Percentiles rank a stretch among this genome's conserved stretches.
Evolutionary conservation across 306 rosid species (phyloP).

Genomic region (Cucurbita argyrosperma): DNA sequence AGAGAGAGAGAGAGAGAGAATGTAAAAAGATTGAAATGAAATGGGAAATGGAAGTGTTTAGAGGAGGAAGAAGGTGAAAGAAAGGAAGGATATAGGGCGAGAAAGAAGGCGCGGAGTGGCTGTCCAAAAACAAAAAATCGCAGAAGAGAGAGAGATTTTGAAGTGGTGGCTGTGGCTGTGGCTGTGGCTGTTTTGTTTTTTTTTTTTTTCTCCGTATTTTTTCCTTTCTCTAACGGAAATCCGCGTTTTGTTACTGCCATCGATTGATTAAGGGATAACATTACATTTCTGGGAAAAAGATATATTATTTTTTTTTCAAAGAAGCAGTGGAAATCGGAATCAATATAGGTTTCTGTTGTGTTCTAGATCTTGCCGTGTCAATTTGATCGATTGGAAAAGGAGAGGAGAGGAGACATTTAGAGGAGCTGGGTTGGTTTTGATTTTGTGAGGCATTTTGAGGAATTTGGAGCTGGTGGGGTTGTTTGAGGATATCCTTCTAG

Average conservation of each 20-base stretch:
- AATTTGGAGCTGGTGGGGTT: slow-evolving; percentile 11
- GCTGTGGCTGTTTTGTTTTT: background rate
- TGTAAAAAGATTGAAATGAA: background rate
- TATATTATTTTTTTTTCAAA: background rate
- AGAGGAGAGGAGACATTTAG: slow-evolving; percentile 16
- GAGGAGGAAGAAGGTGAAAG: background rate
- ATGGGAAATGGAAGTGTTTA: background rate
- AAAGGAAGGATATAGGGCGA: slow-evolving; percentile 19
- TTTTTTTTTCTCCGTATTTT: background rate
- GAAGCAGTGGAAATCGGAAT: slow-evolving; percentile 10
- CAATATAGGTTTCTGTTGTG: background rate
- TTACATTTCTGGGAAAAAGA: background rate
- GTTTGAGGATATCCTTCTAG: slow-evolving; percentile 27
- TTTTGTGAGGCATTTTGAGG: slow-evolving; percentile 4
- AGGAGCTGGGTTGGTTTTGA: slow-evolving; percentile 20
- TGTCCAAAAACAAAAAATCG: slow-evolving; percentile 22
- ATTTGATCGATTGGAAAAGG: slow-evolving; percentile 19
- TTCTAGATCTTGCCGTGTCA: slow-evolving; percentile 34
- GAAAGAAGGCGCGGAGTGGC: slow-evolving; percentile 43
- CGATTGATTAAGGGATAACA: slow-evolving; percentile 11
- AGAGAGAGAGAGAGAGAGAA: background rate
- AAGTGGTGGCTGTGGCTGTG: background rate
- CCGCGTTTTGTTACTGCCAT: slow-evolving; percentile 19
- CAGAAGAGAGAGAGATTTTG: slow-evolving; percentile 5
- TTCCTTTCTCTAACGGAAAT: slow-evolving; percentile 19